A percentile compares a stretch with the other conserved stretches of the same genome.
phyloP scores from a whole-genome alignment of 2,329 filamentous ascomycete species.

The Monosporascus sp. region DNA sequence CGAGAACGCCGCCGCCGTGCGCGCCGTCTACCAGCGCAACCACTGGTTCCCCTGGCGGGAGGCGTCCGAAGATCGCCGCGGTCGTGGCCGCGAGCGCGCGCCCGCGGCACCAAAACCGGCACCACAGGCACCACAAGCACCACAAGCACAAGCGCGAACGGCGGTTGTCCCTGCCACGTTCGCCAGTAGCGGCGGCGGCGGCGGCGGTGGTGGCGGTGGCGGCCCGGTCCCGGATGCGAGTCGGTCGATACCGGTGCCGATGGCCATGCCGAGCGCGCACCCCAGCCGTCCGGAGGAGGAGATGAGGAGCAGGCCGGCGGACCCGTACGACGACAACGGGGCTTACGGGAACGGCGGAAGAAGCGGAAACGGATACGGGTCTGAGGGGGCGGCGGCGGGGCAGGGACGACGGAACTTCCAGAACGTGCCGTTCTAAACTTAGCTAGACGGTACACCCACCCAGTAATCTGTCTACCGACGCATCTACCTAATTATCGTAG shows the following conservation, averaged over 20 bases:
- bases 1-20: slow-evolving; percentile 15
- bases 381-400: background rate
- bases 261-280: background rate
- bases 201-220: too few relatives aligned
- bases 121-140: background rate
- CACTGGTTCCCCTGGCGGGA: background rate
- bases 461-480: background rate
- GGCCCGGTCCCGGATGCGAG: too few relatives aligned
- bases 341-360: background rate
- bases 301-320: background rate
- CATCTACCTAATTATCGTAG: background rate
- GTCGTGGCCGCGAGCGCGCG: background rate
- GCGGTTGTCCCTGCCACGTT: background rate
- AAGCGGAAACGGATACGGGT: background rate
- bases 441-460: too few relatives aligned
- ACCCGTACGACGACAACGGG: background rate
- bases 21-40: slow-evolving; percentile 14
- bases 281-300: background rate
- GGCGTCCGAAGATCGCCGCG: background rate
- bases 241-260: background rate
- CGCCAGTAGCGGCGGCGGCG: too few relatives aligned
- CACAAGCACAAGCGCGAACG: background rate
- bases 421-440: background rate
- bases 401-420: background rate
- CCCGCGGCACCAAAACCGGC: background rate